Evolutionary conservation across 306 rosid species (phyloP), one percentile per base, ranked within the genome.

Genomic region (Castanospermum australe): DNA sequence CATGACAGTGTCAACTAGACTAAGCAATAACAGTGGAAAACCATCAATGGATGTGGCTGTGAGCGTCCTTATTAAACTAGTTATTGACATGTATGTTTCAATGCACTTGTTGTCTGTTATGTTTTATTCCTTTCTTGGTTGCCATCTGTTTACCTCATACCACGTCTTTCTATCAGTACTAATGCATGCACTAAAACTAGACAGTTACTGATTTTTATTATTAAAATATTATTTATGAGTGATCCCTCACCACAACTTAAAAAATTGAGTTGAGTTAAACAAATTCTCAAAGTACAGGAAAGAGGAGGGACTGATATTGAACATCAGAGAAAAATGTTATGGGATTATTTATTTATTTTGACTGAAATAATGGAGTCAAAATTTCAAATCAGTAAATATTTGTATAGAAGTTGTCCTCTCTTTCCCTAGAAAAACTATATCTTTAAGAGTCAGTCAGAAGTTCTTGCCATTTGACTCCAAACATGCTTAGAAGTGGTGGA

Each of bases 11-110:
- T 87, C 98, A 62, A 81, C 87, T 82, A 84, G 88, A 85, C 84
- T 89, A 74, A 77, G 80, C 86, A 88, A 78, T 75, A 87, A 81
- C 76, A 67, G 91, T 74, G 92, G 94, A 85, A 93, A 87, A 83
- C 93, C 92, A 17, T 91, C 94, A 8, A 88, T 89, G 86, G 98
- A 93, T 79, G 93, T 92, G 77, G 98, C 98, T 36, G 92, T 91
- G 85, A 93, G 97, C 89, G 98, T 93, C 85, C 92, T 93, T 64
- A 86, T 93, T 55, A 93, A 93, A 79, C 94, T 93, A 45, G 86
- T 93, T 22, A 89, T 93, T 87, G 98, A 93, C 93, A 93, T 87
- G 98, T 93, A 93, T 81, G 97, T 87, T 75, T 30, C 67, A 7
- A 70, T 69, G 24, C 69, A 55, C 78, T 50, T 71, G 13, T 82